Evolutionary conservation across 129 eudicot species (phyloP), one percentile per base, ranked within the genome.

Genomic region (Flaveria robusta): DNA sequence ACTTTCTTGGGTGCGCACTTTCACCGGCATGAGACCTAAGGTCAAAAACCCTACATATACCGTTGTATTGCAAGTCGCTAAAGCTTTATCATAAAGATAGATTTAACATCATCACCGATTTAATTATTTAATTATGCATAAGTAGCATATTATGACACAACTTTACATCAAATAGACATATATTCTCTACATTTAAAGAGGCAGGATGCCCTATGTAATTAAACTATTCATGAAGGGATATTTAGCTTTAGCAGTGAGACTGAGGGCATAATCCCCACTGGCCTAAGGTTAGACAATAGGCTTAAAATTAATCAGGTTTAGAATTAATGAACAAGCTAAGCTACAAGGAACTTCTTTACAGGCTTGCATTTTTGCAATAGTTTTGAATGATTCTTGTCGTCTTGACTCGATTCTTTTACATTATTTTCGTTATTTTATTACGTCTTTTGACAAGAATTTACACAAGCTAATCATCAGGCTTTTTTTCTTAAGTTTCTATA

Each of bases 211-310:
- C 79, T 55, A 34, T 70, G 68, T 73, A 66, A n/a, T n/a, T n/a
- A n/a, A 80, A 80, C 68, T 66, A 74, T 66, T 72, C 34, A 51
- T 22, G 55, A 80, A 51, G 83, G 79, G 70, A 74, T 80, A 66
- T 74, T 73, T 80, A 54, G 75, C 83, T 80, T 80, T 80, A 66
- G 54, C 39, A 55, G 39, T 9, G 84, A 69, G 79, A 63, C 6
- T 29, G 19, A 80, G 24, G 84, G 84, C 75, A 74, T 80, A 80
- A 80, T 74, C 70, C 75, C 84, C 75, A 74, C 84, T 80, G 84
- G 84, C 84, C 63, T 80, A 69, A 67, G 79, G 54, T 55, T 66
- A 43, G 75, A 52, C 70, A 66, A 34, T 52, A 45, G 70, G 62
- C 54, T 43, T 73, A 23, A 65, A 65, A 51, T n/a, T n/a, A n/a